Conservation (phyloP, 2,329 filamentous ascomycete species). For the Paraphaeosphaeria sporulosa region DNA sequence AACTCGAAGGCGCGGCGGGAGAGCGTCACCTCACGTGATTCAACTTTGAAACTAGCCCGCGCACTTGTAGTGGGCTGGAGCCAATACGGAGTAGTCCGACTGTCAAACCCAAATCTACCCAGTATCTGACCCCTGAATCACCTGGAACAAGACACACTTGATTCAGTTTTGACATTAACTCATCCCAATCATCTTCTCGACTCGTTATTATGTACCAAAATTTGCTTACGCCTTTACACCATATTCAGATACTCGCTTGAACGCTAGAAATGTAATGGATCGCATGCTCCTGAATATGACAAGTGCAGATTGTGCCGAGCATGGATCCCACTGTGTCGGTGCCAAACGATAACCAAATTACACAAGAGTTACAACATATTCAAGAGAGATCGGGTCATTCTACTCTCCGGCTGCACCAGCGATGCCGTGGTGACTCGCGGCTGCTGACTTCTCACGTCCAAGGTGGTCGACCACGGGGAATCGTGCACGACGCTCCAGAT, state of each 20-base stretch:
- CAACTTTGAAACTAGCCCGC: neutral
- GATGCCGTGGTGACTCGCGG: slow-evolving; percentile 43
- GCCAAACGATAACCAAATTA: neutral
- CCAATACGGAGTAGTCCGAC: neutral
- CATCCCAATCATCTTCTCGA: neutral
- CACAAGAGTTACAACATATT: neutral
- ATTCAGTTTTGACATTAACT: neutral
- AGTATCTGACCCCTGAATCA: neutral
- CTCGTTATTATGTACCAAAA: neutral
- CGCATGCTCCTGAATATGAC: neutral
- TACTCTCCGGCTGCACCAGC: slow-evolving; percentile 48
- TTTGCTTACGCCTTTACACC: neutral
- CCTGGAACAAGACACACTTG: neutral
- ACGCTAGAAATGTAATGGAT: slow-evolving; percentile 3
- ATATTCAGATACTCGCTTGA: slow-evolving; percentile 10
- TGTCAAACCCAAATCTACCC: neutral
- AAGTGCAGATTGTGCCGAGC: neutral
- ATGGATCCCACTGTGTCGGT: neutral
- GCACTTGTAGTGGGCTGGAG: neutral
- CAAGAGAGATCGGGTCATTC: neutral
- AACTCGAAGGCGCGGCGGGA: neutral
- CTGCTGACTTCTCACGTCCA: slow-evolving; percentile 47
- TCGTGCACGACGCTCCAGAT: slow-evolving; percentile 77
- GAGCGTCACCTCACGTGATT: slow-evolving; percentile 10
- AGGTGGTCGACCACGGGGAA: slow-evolving; percentile 66